These are phyloP conservation scores for Ustilago loliicola DNA, from an alignment of 1,284 basidiomycete species.

Conservation along the genomic window DNA sequence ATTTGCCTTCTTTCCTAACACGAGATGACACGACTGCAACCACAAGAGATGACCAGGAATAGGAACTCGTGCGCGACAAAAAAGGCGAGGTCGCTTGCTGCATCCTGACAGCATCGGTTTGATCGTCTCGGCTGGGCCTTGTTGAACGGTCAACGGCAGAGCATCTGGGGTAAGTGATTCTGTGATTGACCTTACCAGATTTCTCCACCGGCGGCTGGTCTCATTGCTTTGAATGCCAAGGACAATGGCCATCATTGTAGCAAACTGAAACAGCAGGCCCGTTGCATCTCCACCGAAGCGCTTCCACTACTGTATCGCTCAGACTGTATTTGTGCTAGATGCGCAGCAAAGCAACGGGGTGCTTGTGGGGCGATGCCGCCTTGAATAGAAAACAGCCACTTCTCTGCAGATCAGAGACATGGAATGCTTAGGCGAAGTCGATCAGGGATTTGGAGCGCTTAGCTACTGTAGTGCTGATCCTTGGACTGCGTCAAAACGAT, in stretches of 20 bases:
- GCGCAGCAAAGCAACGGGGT: not conserved
- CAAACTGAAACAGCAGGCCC: no score
- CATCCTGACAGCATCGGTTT: conserved; percentile 20
- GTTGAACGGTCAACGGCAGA: not conserved
- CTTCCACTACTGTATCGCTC: no score
- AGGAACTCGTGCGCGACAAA: not conserved
- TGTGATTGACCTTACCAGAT: not conserved
- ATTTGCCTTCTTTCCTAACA: no score
- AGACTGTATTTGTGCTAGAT: no score
- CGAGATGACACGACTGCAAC: not conserved
- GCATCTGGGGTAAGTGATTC: not conserved
- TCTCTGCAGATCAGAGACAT: conserved; percentile 10
- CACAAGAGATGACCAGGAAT: not conserved
- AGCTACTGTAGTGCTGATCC: not conserved
- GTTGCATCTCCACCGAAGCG: no score
- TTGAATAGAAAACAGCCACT: not conserved
- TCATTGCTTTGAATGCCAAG: not conserved
- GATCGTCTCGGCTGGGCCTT: conserved; percentile 9
- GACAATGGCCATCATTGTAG: no score
- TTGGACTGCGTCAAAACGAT: not conserved
- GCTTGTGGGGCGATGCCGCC: not conserved
- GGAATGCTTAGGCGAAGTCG: conserved; percentile 11
- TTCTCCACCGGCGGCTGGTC: conserved; percentile 11
- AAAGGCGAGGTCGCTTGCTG: not conserved
- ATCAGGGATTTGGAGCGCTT: conserved; percentile 8